These are phyloP conservation scores for Trichocomaceae sp. DNA, from an alignment of 2,329 filamentous ascomycete species.

Conservation along the genomic window DNA sequence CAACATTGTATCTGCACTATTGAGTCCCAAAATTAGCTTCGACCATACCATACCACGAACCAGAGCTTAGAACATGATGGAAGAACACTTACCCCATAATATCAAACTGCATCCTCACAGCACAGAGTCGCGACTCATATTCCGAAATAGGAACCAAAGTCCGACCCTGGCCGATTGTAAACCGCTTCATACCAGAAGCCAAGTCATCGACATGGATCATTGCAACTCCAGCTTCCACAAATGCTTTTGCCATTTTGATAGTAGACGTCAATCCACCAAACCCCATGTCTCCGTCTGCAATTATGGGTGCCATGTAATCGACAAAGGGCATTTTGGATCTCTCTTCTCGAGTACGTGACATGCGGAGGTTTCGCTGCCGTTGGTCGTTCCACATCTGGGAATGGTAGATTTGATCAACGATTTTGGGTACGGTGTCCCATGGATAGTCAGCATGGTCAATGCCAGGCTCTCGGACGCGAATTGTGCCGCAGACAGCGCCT, in stretches of 20 bases:
- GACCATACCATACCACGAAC: not conserved
- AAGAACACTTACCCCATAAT: not conserved
- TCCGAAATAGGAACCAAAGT: not conserved
- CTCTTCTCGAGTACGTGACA: not conserved
- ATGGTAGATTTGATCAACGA: not conserved
- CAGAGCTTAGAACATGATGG: not conserved
- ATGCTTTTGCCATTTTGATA: not conserved
- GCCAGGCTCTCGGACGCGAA: not conserved
- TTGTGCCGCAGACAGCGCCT: not conserved
- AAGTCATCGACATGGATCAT: not conserved
- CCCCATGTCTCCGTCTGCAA: not conserved
- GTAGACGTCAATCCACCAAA: not conserved
- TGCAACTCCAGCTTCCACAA: not conserved
- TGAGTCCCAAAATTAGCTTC: not conserved
- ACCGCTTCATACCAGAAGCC: not conserved
- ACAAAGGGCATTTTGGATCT: not conserved
- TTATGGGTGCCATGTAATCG: not conserved
- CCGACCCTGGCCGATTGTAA: not conserved
- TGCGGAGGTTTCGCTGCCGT: not conserved
- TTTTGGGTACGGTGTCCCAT: not conserved
- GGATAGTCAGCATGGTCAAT: not conserved
- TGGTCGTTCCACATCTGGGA: not conserved
- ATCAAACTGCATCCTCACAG: not conserved
- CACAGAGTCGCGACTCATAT: not conserved
- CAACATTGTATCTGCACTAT: not conserved